Evolutionary conservation across 2,329 filamentous ascomycete genomes (phyloP).

Genomic region (Fusarium xyrophilum): DNA sequence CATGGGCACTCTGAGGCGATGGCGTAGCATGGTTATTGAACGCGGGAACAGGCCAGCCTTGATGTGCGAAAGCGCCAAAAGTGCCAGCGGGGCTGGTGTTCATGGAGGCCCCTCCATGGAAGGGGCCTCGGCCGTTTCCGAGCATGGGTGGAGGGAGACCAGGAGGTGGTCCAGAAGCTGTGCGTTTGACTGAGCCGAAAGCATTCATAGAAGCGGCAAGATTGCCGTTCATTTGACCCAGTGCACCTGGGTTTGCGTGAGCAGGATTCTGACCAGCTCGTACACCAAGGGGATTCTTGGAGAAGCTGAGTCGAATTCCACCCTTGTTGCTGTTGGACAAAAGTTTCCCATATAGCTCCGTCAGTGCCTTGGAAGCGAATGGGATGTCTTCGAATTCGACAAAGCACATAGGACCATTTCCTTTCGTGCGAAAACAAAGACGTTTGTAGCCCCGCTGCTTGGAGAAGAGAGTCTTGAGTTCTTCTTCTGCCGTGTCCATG

Average conservation of each 20-base stretch:
- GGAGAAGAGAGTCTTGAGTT: conserved; percentile 91
- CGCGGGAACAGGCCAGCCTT: conserved; percentile 36
- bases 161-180: conserved; percentile 87
- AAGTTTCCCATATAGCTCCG: conserved; percentile 85
- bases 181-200: conserved; percentile 74
- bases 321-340: conserved; percentile 94
- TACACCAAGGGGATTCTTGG: conserved; percentile 94
- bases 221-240: conserved; percentile 66
- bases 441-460: conserved; percentile 95
- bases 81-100: conserved; percentile 28
- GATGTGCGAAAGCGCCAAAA: conserved; percentile 30
- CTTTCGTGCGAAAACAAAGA: conserved; percentile 92
- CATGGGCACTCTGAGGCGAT: conserved; percentile 24
- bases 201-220: conserved; percentile 59
- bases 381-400: conserved; percentile 96
- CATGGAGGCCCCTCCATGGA: conserved; percentile 33
- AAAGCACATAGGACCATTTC: conserved; percentile 97
- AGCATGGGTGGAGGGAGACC: conserved; percentile 79
- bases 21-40: conserved; percentile 29
- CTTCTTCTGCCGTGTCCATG: conserved; percentile 90
- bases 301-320: conserved; percentile 94
- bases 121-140: conserved; percentile 43
- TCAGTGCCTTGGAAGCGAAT: conserved; percentile 87
- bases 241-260: conserved; percentile 48
- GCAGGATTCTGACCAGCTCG: conserved; percentile 73